Base-by-base conservation (phyloP, 371 early-diverging fungal species). In the Mortierella sp. region DNA sequence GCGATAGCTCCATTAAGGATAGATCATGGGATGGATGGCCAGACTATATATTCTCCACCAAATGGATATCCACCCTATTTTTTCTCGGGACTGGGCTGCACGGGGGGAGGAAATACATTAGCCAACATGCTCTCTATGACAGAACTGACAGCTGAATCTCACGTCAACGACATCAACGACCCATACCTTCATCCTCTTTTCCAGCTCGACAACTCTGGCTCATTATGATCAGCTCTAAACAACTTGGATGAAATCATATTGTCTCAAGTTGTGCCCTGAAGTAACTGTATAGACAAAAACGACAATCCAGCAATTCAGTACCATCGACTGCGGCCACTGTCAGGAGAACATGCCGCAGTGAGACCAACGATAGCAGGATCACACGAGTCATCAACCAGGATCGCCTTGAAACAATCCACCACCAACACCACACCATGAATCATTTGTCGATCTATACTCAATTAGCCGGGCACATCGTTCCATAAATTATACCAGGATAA, bases 11-110 rank as follows among this genome's bases (percentile, higher is more conserved):
- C 32, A 53, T 67, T 2, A 37, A 13, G 60, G 56, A 60, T 60
- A 26, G 37, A 53, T 31, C 37, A 22, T 73, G 61, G 57, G 63
- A 77, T 78, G 85, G 83, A 74, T 74, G 70, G 61, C n/a, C 56
- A n/a, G 28, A n/a, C 28, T 63, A 61, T 61, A 61, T 26, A 26
- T 45, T n/a, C 45, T 12, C 13, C 4, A 26, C 23, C 60, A 35
- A 37, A 26, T 23, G 60, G 60, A 60, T 37, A 40, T 13, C 40
- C 23, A n/a, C 47, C 40, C 40, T 5, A 47, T 8, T 47, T 17
- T 6, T n/a, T 22, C 8, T 47, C n/a, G n/a, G n/a, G 47, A 53
- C 23, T 53, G 28, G 53, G 28, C 28, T 28, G 26, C 53, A 28
- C 9, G 28, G 22, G 6, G 17, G n/a, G 12, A 40, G n/a, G n/a